Evolutionary conservation across 768 basidiomycete genomes (phyloP).

Genomic region (Serpula lacrymans): DNA sequence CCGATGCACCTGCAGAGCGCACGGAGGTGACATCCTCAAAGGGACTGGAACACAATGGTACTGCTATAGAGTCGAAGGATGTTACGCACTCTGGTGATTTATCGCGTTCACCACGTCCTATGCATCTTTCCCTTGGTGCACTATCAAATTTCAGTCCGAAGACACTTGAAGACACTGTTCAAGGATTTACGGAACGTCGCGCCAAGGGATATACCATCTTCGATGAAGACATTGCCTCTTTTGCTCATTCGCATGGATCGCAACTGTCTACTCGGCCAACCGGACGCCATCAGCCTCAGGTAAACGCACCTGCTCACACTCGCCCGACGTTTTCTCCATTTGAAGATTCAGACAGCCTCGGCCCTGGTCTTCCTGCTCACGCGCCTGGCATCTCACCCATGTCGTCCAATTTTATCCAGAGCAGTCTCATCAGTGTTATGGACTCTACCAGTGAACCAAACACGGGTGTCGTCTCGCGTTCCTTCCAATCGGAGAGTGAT

Average conservation of each 20-base stretch:
- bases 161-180: conserved; percentile 2
- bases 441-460: conserved; percentile 44
- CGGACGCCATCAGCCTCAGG: not conserved
- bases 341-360: conserved; percentile 37
- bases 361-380: no score
- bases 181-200: conserved; percentile 12
- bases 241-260: conserved; percentile 15
- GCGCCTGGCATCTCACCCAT: conserved; percentile 34
- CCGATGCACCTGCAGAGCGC: conserved; percentile 11
- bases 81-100: no score
- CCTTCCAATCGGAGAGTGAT: conserved; percentile 54
- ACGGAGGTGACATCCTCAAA: no score
- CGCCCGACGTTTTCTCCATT: conserved; percentile 57
- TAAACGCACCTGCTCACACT: no score
- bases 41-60: conserved; percentile 10
- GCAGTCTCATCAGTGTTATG: conserved; percentile 43
- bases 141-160: conserved; percentile 20
- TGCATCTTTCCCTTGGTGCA: conserved; percentile 29
- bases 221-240: conserved; percentile 36
- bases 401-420: conserved; percentile 52
- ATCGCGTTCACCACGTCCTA: conserved; percentile 23
- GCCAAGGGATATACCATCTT: conserved; percentile 40
- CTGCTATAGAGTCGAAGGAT: conserved; percentile 13
- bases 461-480: conserved; percentile 36
- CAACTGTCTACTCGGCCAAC: conserved; percentile 15